Percentiles rank a stretch among this genome's conserved stretches.
These are phyloP conservation scores for Entomortierella lignicola DNA, from an alignment of 192 early-diverging fungal species.

Conservation along the genomic window DNA sequence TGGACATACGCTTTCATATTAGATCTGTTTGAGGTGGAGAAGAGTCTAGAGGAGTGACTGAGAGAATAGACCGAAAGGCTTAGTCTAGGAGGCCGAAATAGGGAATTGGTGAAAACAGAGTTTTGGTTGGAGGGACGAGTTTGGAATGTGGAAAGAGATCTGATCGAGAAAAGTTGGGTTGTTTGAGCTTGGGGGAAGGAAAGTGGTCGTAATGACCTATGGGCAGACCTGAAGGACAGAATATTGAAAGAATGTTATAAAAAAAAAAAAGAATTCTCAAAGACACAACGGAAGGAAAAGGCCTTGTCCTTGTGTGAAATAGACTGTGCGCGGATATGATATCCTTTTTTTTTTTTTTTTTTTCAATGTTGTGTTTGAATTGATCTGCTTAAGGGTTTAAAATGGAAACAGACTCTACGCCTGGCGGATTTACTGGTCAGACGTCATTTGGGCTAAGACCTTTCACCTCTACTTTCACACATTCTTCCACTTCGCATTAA, in stretches of 20 bases:
- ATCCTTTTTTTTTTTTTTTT: not conserved
- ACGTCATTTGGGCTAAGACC: not conserved
- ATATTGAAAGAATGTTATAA: slow-evolving; percentile 30
- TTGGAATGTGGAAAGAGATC: not conserved
- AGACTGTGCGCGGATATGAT: too few species aligned
- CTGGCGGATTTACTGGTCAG: too few species aligned
- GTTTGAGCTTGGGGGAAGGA: not conserved
- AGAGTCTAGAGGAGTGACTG: slow-evolving; percentile 10
- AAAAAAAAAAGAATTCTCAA: too few species aligned
- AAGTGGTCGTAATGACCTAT: slow-evolving; percentile 34
- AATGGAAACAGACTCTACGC: not conserved
- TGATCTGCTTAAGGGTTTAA: too few species aligned
- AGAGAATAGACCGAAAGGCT: not conserved
- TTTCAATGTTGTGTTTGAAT: not conserved
- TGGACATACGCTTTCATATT: slow-evolving; percentile 65
- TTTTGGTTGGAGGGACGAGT: not conserved
- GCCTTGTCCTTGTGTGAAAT: too few species aligned
- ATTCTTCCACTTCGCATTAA: too few species aligned
- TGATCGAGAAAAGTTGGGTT: not conserved
- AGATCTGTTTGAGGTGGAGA: slow-evolving; percentile 36
- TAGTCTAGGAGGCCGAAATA: not conserved
- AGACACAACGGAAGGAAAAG: too few species aligned
- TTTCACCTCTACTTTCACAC: not conserved
- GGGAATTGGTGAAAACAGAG: not conserved
- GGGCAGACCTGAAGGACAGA: slow-evolving; percentile 25